Evolutionary conservation across 2,329 filamentous ascomycete genomes (phyloP).

Genomic region (Fusarium palustre): DNA sequence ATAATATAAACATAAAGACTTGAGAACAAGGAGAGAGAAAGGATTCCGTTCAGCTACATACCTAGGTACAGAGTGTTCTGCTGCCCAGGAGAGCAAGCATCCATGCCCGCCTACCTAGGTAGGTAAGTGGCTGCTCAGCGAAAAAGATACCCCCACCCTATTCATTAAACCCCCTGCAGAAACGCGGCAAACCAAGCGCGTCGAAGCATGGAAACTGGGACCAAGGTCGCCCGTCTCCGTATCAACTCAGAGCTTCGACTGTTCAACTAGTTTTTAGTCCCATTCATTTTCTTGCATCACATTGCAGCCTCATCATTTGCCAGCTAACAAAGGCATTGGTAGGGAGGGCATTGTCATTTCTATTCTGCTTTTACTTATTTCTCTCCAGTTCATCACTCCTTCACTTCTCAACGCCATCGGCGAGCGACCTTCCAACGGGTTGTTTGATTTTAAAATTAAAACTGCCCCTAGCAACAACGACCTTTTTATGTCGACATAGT

Average conservation of each 20-base stretch:
- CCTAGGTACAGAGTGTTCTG: background rate
- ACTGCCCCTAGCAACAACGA: constrained; percentile 39
- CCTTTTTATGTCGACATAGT: constrained; percentile 13
- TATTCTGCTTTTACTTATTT: background rate
- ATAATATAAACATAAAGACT: background rate
- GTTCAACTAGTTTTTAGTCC: constrained; percentile 35
- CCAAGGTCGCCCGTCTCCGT: constrained; percentile 16
- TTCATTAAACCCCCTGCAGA: constrained; percentile 46
- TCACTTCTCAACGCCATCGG: background rate
- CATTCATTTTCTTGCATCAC: constrained; percentile 13
- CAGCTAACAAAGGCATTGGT: constrained; percentile 13
- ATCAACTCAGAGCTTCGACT: constrained; percentile 10
- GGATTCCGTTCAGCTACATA: background rate
- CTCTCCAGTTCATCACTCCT: constrained; percentile 2
- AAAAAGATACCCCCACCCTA: constrained; percentile 33
- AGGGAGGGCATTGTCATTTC: background rate
- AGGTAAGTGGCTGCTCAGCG: constrained; percentile 14
- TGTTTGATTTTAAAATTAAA: constrained; percentile 21
- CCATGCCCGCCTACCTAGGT: background rate
- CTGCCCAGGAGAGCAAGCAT: too few relatives aligned
- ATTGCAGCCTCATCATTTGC: constrained; percentile 33
- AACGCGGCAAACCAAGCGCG: constrained; percentile 42
- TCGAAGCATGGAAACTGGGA: constrained; percentile 9
- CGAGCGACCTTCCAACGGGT: constrained; percentile 13
- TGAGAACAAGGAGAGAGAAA: background rate